Percentiles rank a stretch among this genome's conserved stretches.
Evolutionary conservation across 1,284 basidiomycete species (phyloP).

Genomic region (Naganishia liquefaciens): DNA sequence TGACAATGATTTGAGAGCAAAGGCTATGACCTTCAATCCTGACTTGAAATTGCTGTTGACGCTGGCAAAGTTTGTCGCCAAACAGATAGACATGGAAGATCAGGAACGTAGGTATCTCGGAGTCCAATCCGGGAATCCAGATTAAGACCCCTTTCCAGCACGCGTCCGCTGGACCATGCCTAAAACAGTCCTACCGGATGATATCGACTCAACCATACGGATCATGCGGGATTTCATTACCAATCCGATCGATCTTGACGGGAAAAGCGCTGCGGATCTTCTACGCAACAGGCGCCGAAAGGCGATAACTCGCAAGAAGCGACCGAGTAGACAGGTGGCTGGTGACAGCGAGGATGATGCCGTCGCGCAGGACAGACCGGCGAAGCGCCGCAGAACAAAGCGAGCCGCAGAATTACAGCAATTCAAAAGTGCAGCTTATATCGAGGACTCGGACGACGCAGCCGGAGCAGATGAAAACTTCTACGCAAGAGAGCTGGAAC

Average conservation of each 20-base stretch:
- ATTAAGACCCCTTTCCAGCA: constrained; percentile 20
- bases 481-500: constrained; percentile 68
- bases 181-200: constrained; percentile 62
- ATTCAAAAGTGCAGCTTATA: constrained; percentile 86
- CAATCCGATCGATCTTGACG: constrained; percentile 68
- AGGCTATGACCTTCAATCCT: constrained; percentile 73
- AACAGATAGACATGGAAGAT: constrained; percentile 9
- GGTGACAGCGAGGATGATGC: constrained; percentile 45
- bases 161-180: constrained; percentile 69
- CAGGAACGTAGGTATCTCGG: constrained; percentile 15
- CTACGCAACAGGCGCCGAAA: constrained; percentile 64
- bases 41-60: constrained; percentile 76
- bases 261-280: constrained; percentile 66
- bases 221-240: constrained; percentile 75
- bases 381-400: constrained; percentile 44
- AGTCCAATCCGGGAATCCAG: constrained; percentile 22
- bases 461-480: constrained; percentile 61
- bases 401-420: constrained; percentile 66
- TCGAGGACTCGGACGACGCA: constrained; percentile 79
- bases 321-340: constrained; percentile 50
- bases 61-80: constrained; percentile 37
- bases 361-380: constrained; percentile 24
- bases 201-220: constrained; percentile 65
- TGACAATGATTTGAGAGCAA: constrained; percentile 67
- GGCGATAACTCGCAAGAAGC: constrained; percentile 54